These are phyloP conservation scores for Aphanoascus verrucosus DNA, from an alignment of 2,329 filamentous ascomycete species.

Conservation along the genomic window DNA sequence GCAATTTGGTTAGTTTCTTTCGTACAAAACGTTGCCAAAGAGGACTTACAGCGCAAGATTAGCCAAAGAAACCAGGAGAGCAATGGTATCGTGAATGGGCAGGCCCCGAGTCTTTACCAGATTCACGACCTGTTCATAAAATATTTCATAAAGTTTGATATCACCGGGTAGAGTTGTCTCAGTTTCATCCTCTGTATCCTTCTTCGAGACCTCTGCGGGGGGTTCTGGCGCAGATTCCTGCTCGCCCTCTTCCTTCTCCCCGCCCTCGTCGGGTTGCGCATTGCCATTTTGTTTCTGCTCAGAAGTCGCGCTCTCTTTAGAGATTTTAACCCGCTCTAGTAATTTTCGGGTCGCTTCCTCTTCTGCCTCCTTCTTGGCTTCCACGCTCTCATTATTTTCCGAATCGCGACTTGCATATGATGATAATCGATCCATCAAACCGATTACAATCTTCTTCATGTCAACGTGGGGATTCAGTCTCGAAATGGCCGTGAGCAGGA, in stretches of 20 bases:
- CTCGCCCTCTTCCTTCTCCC: slow-evolving; percentile 15
- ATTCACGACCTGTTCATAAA: slow-evolving; percentile 91
- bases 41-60: slow-evolving; percentile 65
- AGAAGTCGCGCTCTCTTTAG: slow-evolving; percentile 21
- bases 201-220: slow-evolving; percentile 19
- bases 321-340: slow-evolving; percentile 63
- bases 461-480: slow-evolving; percentile 93
- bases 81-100: slow-evolving; percentile 89
- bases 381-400: slow-evolving; percentile 56
- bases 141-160: slow-evolving; percentile 90
- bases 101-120: slow-evolving; percentile 83
- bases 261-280: slow-evolving; percentile 27
- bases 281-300: slow-evolving; percentile 24
- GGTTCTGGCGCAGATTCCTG: slow-evolving; percentile 8
- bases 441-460: slow-evolving; percentile 95
- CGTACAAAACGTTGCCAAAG: background rate
- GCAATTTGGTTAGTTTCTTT: slow-evolving; percentile 8
- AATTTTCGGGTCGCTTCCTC: slow-evolving; percentile 71
- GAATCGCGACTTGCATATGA: slow-evolving; percentile 88
- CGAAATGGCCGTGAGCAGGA: slow-evolving; percentile 86
- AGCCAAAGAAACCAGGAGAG: slow-evolving; percentile 80
- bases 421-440: slow-evolving; percentile 90
- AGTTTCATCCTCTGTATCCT: slow-evolving; percentile 26
- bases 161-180: slow-evolving; percentile 43
- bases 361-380: slow-evolving; percentile 66